These are phyloP conservation scores for Claviceps sorghi DNA, from an alignment of 2,329 filamentous ascomycete genomes.

Conservation along the genomic window DNA sequence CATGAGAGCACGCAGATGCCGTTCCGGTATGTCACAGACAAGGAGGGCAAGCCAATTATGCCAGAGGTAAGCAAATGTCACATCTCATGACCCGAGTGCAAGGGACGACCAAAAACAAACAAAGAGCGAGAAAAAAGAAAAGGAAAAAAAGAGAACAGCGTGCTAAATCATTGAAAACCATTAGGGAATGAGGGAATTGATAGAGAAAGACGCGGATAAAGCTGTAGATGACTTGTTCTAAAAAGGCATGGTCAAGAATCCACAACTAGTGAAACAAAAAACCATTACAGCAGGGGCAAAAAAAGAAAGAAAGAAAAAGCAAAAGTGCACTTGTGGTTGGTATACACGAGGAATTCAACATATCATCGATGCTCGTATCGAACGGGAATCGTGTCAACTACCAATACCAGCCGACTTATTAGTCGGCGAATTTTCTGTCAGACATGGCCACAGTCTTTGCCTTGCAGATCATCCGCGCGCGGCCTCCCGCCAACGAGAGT, in stretches of 20 bases:
- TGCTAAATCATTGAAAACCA: slow-evolving; percentile 11
- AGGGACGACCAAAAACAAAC: no score
- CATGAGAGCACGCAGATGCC: slow-evolving; percentile 96
- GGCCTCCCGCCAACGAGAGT: neutral
- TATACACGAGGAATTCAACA: neutral
- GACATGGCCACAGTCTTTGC: neutral
- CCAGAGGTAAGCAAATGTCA: slow-evolving; percentile 50
- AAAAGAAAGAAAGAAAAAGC: neutral
- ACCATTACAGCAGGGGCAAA: neutral
- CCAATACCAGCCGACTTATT: neutral
- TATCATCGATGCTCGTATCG: neutral
- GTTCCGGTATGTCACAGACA: slow-evolving; percentile 78
- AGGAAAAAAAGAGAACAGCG: no score
- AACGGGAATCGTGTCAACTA: neutral
- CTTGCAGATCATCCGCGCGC: neutral
- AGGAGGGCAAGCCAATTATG: slow-evolving; percentile 72
- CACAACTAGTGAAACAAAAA: neutral
- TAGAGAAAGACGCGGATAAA: slow-evolving; percentile 88
- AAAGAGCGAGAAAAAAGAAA: no score
- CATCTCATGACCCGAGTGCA: neutral
- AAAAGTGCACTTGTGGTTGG: neutral
- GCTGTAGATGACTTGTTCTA: slow-evolving; percentile 73
- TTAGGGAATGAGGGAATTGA: slow-evolving; percentile 87
- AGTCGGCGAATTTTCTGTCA: neutral
- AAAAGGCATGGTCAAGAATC: neutral